Base-by-base conservation (phyloP, 768 basidiomycete species). In the Leccinum subgranulosum region DNA sequence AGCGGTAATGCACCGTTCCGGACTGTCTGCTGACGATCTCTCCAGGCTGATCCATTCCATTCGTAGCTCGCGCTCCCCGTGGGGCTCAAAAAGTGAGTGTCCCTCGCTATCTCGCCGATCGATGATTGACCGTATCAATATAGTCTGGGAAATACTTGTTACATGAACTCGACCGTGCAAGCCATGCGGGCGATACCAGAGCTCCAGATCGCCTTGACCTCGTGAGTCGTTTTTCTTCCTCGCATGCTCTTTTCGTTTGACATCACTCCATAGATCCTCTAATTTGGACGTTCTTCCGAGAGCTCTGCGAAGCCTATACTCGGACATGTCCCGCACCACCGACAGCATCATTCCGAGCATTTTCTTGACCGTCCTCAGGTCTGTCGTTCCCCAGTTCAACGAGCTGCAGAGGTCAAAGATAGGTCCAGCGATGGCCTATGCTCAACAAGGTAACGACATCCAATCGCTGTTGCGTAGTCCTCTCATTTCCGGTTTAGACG, bases 91-190 rank as follows among this genome's bases (percentile, higher is more conserved):
- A 96, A 96, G 85, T 87, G 65, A 43, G 81, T 56, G 7, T 29
- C 14, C 47, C 19, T 43, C 0, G 1, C 14, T 7, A 31, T 15
- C 23, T 53, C 27, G 28, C 23, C 9, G 33, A 27, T 48, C 10
- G 41, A 11, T 19, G 39, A n/a, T 41, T 51, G 56, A 62, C 50
- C 39, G n/a, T 41, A n/a, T 41, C 39, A 41, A 41, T 19, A 9
- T 17, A 85, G 83, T 66, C 76, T 95, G 36, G 94, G 96, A 34
- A 98, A 98, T 69, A 98, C 95, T 0, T 98, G 96, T 67, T 99
- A 99, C 75, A 93, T 98, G 88, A 98, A 96, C 69, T 86, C 97
- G 1, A 93, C 92, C 2, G 78, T 98, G 1, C 97, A 99, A 76
- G 87, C 90, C n/a, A 81, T 99, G 60, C 89, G 93, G 23, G 86